Evolutionary conservation across 2,329 filamentous ascomycete genomes (phyloP).

Genomic region (Penicillium sp.): DNA sequence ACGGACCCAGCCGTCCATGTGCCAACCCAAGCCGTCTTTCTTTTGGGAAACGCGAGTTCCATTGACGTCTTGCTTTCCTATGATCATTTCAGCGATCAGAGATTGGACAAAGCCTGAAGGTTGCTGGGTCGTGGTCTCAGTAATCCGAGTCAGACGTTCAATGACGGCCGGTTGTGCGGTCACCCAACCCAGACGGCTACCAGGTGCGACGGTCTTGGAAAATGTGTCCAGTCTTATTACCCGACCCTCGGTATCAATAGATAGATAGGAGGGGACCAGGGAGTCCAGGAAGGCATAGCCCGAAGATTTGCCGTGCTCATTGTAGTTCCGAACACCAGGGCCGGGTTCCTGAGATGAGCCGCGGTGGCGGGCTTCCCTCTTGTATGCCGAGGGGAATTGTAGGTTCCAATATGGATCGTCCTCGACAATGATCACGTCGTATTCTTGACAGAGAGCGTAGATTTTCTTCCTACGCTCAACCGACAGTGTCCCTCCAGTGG

Average conservation of each 20-base stretch:
- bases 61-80: slow-evolving; percentile 64
- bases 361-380: slow-evolving; percentile 35
- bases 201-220: slow-evolving; percentile 87
- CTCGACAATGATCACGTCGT: slow-evolving; percentile 87
- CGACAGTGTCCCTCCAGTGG: slow-evolving; percentile 73
- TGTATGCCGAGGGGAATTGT: slow-evolving; percentile 73
- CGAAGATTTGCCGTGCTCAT: slow-evolving; percentile 51
- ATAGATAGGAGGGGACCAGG: slow-evolving; percentile 77
- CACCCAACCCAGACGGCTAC: slow-evolving; percentile 86
- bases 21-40: slow-evolving; percentile 65
- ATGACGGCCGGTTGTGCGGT: slow-evolving; percentile 77
- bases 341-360: slow-evolving; percentile 29
- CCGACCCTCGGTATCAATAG: slow-evolving; percentile 77
- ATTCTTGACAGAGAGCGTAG: slow-evolving; percentile 76
- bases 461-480: slow-evolving; percentile 72
- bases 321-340: slow-evolving; percentile 41
- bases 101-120: slow-evolving; percentile 88
- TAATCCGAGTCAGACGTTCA: slow-evolving; percentile 71
- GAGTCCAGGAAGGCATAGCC: slow-evolving; percentile 80
- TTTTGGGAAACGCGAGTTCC: slow-evolving; percentile 36
- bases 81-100: slow-evolving; percentile 61
- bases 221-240: slow-evolving; percentile 91
- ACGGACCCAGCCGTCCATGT: slow-evolving; percentile 80
- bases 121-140: slow-evolving; percentile 75
- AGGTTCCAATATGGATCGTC: slow-evolving; percentile 97